Evolutionary conservation across 371 early-diverging fungal genomes (phyloP), one percentile per base, ranked within the genome.

Genomic region (Blastocladiella emersonii): DNA sequence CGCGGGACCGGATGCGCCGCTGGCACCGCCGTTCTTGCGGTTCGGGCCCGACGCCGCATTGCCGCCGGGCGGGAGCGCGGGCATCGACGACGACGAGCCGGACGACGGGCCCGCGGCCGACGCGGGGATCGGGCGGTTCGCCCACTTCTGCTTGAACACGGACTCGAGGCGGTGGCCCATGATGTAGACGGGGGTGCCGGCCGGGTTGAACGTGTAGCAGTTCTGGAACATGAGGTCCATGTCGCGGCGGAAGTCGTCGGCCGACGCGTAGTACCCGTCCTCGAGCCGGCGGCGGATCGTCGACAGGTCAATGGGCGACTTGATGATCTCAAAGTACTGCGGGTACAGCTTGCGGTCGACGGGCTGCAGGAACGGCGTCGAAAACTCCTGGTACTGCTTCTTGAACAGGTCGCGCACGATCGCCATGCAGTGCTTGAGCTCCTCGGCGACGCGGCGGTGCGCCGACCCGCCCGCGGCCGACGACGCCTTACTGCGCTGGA

Each of bases 311-410:
- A 90, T 90, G 5, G 89, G 89, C n/a, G 72, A 63, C 61, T 80
- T 81, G 61, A 85, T 73, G 49, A 77, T 70, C 35, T 76, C 73
- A 12, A 72, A 71, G 68, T 85, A 85, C 65, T 71, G 72, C 34
- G 79, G 76, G 53, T 67, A 67, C 44, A 64, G 27, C 19, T 23
- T 25, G 41, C 87, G 87, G 71, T 99, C 99, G 32, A 99, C 99
- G 8, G 99, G 99, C 51, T 74, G 74, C 56, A 90, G 74, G 68
- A 97, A 97, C 57, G 89, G 90, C 62, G 76, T 83, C 35, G 84
- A 80, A 64, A 87, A 84, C 61, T 84, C 79, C 57, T 78, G 71
- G 68, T 89, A 79, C 62, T 79, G 77, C 69, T 81, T 83, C 64
- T 92, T 92, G 67, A 78, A 76, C 48, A 96, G 72, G 65, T 97